Base-by-base conservation (phyloP, 495 filamentous ascomycete genomes). In the Haplographium delicatum region DNA sequence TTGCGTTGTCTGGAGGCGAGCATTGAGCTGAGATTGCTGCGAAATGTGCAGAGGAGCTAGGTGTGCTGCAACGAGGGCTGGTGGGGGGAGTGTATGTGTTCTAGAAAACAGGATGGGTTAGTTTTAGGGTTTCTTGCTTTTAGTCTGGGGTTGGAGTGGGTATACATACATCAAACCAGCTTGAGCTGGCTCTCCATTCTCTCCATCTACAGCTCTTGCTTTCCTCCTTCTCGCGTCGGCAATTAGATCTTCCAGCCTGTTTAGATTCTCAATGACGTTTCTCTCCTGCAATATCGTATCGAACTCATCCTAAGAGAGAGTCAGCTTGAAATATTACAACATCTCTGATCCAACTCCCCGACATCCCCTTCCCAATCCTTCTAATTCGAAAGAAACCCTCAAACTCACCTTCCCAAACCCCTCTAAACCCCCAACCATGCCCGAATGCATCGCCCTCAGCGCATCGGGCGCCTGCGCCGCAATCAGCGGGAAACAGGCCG, bases 401-500 rank as follows among this genome's bases (percentile, higher is more conserved):
- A n/a, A n/a, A n/a, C n/a, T n/a, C n/a, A n/a, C n/a, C n/a, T n/a
- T n/a, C n/a, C n/a, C n/a, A n/a, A n/a, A n/a, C n/a, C 73, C 72
- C 49, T 81, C 80, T 44, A 89, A 64, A 58, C 82, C 72, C 42
- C 76, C 78, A 31, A 86, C 80, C 69, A 91, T 75, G 66, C 84
- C 80, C 56, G 72, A 65, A 78, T 87, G 88, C 41, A 89, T 79
- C 18, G 70, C 73, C 61, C 78, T 73, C 52, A 94, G 58, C 18
- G 78, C 76, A 3, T 76, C 82, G 1, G 87, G 83, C 24, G 84
- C 84, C 57, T 84, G 67, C 52, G 70, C 68, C 18, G 89, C 85
- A 6, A 89, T 76, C 2, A 88, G 91, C 0, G 93, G 93, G 65
- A 95, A 98, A 65, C 93, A 98, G 18, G 83, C 72, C 0, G 83